phyloP scores from a whole-genome alignment of 805 yeast genomes.

The Candida koratica region DNA sequence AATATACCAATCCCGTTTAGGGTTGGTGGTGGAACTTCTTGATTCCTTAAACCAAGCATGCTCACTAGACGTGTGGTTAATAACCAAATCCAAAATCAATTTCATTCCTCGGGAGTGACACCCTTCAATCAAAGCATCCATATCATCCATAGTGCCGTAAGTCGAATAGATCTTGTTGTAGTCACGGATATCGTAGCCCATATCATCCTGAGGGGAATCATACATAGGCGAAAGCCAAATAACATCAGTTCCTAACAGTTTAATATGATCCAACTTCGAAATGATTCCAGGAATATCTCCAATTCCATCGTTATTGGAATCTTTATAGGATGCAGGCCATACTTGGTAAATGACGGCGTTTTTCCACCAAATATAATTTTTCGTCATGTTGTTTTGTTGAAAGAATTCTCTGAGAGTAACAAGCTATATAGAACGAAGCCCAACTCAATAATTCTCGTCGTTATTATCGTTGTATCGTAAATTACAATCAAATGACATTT shows the following conservation, averaged over 20 bases:
- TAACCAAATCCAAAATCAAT: constrained; percentile 52
- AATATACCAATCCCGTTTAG: constrained; percentile 60
- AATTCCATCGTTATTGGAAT: constrained; percentile 55
- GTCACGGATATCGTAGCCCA: constrained; percentile 60
- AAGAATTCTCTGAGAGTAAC: neutral
- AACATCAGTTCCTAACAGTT: constrained; percentile 46
- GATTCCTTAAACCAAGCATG: constrained; percentile 60
- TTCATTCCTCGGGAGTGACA: constrained; percentile 48
- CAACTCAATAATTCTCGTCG: constrained; percentile 1
- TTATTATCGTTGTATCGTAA: constrained; percentile 1
- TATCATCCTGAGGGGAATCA: constrained; percentile 57
- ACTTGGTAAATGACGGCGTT: constrained; percentile 54
- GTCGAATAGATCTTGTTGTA: constrained; percentile 49
- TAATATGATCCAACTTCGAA: constrained; percentile 48
- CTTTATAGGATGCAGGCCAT: constrained; percentile 60
- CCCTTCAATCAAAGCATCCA: constrained; percentile 45
- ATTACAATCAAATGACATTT: too few relatives aligned
- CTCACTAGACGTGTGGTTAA: constrained; percentile 54
- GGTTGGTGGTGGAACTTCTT: constrained; percentile 45
- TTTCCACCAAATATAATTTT: constrained; percentile 48
- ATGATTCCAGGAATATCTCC: constrained; percentile 57
- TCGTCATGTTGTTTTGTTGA: constrained; percentile 9
- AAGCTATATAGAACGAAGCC: neutral
- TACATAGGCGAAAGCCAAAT: constrained; percentile 58
- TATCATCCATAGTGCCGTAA: constrained; percentile 53